Conservation (phyloP, 139 green algal genomes). For the Picocystis salinarum region DNA sequence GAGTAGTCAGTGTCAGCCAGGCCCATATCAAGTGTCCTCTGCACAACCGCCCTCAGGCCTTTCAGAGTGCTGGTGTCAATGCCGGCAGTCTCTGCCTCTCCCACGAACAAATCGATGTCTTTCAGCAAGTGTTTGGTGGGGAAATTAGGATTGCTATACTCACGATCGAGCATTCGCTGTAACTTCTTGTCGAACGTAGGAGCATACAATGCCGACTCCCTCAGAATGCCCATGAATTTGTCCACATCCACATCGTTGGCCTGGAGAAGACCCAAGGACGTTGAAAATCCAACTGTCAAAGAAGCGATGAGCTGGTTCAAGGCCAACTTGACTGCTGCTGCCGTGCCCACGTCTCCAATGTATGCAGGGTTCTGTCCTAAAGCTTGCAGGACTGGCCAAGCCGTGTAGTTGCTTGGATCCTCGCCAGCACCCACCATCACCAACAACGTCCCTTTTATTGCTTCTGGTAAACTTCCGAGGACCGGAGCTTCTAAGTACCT, state of each 20-base stretch:
- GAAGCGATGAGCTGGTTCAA: conserved; percentile 18
- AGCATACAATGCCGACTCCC: conserved; percentile 10
- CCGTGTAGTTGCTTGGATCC: conserved; percentile 4
- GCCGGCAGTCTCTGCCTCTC: conserved; percentile 6
- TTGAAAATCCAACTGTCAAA: conserved; percentile 17
- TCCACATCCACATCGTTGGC: conserved; percentile 11
- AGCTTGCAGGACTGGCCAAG: conserved; percentile 10
- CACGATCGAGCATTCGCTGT: conserved; percentile 11
- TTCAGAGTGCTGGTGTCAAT: conserved; percentile 10
- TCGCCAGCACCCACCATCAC: conserved; percentile 15
- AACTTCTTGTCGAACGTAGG: conserved; percentile 23
- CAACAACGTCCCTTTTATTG: conserved; percentile 10
- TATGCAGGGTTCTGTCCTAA: conserved; percentile 7
- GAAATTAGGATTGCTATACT: conserved; percentile 16
- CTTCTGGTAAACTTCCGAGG: conserved; percentile 15
- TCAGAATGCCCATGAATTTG: conserved; percentile 19
- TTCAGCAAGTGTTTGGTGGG: conserved; percentile 20
- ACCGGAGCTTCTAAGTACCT: conserved; percentile 18
- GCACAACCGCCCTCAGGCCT: conserved; percentile 11
- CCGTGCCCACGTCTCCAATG: conserved; percentile 14
- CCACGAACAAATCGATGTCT: conserved; percentile 13
- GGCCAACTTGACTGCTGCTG: conserved; percentile 13
- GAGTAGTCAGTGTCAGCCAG: conserved; percentile 17
- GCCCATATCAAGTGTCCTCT: conserved; percentile 3
- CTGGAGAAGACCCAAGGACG: conserved; percentile 13